Base-by-base conservation (phyloP, 768 basidiomycete species). In the Pleurotus citrinopileatus region DNA sequence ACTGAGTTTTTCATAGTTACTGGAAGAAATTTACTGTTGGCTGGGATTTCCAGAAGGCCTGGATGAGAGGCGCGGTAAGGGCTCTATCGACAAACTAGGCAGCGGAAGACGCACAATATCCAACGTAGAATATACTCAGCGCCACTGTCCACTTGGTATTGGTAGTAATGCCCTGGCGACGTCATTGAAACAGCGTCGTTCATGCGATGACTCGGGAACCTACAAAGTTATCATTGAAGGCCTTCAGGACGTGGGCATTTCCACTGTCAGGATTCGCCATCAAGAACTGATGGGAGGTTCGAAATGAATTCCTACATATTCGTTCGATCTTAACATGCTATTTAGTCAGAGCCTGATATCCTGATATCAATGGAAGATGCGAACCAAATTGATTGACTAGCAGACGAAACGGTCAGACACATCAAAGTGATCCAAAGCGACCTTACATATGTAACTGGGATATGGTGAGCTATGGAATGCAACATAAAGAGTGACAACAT, bases 141-240 rank as follows among this genome's bases (percentile, higher is more conserved):
- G 73, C 81, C 8, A 82, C 63, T 0, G 81, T 82, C 81, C 81
- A 82, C 63, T 75, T 78, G 55, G 77, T 70, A 59, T 83, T 83
- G 40, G 69, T 65, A 19, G 75, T 74, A 46, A 83, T 74, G 19
- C 74, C 80, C 79, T 81, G 36, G 4, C 42, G 12, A 34, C 29
- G 13, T 27, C 46, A 27, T 25, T 23, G 10, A 7, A 48, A 22
- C 10, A 54, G 17, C 12, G 20, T 50, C 40, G 10, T 32, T 29
- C 3, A 38, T 23, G 22, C 8, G 17, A 32, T 37, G 15, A 8
- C 4, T 20, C 23, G n/a, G 8, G 25, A 8, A 65, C 75, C 45
- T 54, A 81, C 80, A 59, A 67, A 83, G 59, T 81, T 77, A 6
- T 74, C 63, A 57, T 83, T 83, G 65, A 83, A 83, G 0, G 68